Evolutionary conservation across 73 alveolate genomes (phyloP).

Genomic region (Tetrahymena thermophila): DNA sequence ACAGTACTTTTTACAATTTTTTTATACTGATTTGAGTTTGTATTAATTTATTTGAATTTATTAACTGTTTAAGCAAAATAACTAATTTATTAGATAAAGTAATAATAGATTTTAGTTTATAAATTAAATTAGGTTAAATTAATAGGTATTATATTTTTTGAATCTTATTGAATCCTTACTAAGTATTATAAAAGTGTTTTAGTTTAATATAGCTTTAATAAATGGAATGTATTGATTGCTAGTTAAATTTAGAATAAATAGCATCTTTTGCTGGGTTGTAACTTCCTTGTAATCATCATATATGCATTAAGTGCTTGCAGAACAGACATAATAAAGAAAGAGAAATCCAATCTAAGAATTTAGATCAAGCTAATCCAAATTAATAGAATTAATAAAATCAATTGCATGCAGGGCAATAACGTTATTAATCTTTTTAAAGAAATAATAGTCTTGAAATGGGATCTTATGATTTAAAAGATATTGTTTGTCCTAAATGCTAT

Average conservation of each 20-base stretch:
- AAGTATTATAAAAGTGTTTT: neutral
- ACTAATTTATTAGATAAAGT: neutral
- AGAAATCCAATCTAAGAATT: neutral
- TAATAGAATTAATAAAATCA: neutral
- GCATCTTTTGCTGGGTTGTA: neutral
- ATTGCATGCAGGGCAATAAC: neutral
- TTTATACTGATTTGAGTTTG: neutral
- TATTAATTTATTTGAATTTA: neutral
- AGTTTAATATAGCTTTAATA: neutral
- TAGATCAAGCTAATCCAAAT: neutral
- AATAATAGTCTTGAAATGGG: neutral
- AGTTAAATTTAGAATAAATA: neutral
- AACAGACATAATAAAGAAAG: neutral
- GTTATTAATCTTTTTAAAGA: neutral
- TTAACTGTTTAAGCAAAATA: neutral
- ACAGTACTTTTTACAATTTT: neutral
- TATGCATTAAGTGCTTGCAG: neutral
- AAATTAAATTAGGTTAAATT: neutral
- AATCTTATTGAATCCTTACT: neutral
- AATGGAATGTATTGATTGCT: neutral
- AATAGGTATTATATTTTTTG: neutral
- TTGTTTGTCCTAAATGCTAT: neutral
- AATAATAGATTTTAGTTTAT: neutral
- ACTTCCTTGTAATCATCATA: neutral
- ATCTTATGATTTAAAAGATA: neutral